Evolutionary conservation across 805 yeast genomes (phyloP).

Genomic region (Starmerella geochares): DNA sequence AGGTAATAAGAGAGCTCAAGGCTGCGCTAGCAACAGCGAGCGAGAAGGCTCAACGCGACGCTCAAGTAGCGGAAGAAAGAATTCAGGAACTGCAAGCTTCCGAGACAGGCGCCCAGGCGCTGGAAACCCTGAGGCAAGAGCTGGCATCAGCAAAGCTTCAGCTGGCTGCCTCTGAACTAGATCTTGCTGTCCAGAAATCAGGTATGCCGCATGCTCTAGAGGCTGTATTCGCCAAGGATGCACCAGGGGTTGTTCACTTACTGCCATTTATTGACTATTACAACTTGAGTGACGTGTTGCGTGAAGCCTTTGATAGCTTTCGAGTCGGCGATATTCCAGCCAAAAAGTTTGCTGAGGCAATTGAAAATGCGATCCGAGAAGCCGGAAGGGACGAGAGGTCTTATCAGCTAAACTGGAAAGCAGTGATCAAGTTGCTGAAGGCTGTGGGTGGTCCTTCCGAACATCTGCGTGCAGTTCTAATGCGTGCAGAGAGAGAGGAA

Average conservation of each 20-base stretch:
- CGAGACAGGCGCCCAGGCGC: not conserved
- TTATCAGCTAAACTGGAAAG: not conserved
- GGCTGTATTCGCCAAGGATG: not conserved
- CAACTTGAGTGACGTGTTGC: not conserved
- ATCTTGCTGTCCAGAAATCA: not conserved
- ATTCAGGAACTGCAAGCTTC: not conserved
- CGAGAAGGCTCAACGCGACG: not conserved
- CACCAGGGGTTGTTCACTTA: not conserved
- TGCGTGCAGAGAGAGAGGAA: not conserved
- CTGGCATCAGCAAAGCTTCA: constrained; percentile 1
- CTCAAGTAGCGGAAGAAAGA: not conserved
- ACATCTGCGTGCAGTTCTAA: not conserved
- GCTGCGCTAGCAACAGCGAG: no score
- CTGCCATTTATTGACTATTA: constrained; percentile 10
- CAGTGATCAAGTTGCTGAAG: not conserved
- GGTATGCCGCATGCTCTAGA: constrained; percentile 7
- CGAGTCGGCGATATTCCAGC: constrained; percentile 1
- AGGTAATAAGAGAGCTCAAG: not conserved
- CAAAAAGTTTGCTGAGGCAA: not conserved
- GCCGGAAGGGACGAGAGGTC: not conserved
- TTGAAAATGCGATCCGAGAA: not conserved
- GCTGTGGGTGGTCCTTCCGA: not conserved
- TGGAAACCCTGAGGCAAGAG: constrained; percentile 2
- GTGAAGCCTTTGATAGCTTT: not conserved
- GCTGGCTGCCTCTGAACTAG: constrained; percentile 9